Evolutionary conservation across 805 yeast genomes (phyloP).

Genomic region (Kodamaea neixiangensis): DNA sequence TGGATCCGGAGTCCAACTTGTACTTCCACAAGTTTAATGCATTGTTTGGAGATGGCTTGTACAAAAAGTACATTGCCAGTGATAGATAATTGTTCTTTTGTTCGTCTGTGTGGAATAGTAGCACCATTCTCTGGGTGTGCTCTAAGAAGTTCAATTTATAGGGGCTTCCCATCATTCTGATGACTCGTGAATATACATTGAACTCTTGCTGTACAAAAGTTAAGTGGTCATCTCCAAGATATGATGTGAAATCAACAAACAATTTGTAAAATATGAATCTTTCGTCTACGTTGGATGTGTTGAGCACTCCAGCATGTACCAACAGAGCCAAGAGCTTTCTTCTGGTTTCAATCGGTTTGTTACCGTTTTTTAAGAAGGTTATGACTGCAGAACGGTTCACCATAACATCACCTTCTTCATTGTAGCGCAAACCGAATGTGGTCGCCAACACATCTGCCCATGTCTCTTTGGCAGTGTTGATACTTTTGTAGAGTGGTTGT

Average conservation of each 20-base stretch:
- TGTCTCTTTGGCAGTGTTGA: constrained; percentile 4
- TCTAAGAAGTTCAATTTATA: constrained; percentile 12
- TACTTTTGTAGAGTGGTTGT: constrained; percentile 17
- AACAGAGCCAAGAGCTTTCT: constrained; percentile 21
- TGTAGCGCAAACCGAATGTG: constrained; percentile 22
- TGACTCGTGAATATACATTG: constrained; percentile 19
- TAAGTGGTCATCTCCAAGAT: constrained; percentile 24
- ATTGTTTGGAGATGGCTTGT: constrained; percentile 17
- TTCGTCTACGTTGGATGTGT: constrained; percentile 15
- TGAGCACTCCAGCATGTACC: constrained; percentile 21
- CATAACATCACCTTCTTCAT: constrained; percentile 10
- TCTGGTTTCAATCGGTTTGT: constrained; percentile 16
- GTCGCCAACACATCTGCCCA: constrained; percentile 29
- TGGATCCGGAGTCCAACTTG: constrained; percentile 14
- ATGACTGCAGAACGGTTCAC: constrained; percentile 16
- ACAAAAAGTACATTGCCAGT: constrained; percentile 17
- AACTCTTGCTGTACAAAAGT: constrained; percentile 18
- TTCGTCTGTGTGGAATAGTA: constrained; percentile 5
- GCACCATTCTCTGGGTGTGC: constrained; percentile 14
- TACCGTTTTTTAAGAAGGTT: constrained; percentile 17
- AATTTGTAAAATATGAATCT: constrained; percentile 14
- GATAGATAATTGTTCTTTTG: constrained; percentile 18
- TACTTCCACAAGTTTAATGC: constrained; percentile 24
- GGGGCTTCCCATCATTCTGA: constrained; percentile 21
- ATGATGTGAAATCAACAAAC: constrained; percentile 19